Evolutionary conservation across 2,329 filamentous ascomycete species (phyloP).

Genomic region (Nothophaeocryptopus gaeumannii): DNA sequence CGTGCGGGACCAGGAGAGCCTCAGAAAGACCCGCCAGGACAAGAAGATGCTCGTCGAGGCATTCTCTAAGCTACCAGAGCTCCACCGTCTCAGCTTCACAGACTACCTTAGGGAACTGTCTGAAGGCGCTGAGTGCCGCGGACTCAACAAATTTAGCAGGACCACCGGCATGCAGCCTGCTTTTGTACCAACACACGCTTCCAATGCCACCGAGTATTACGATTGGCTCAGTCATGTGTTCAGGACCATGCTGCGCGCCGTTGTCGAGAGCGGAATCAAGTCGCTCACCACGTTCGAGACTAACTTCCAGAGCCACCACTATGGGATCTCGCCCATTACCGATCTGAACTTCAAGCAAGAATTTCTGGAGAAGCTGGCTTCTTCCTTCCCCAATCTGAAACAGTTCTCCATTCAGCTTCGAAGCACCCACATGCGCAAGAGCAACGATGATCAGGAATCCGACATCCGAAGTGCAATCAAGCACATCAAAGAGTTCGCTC

Average conservation of each 20-base stretch:
- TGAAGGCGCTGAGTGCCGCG: conserved; percentile 17
- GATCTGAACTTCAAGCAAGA: conserved; percentile 19
- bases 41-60: conserved; percentile 24
- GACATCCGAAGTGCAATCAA: conserved; percentile 4
- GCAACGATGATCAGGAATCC: background rate
- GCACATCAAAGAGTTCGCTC: conserved; percentile 10
- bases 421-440: conserved; percentile 5
- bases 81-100: conserved; percentile 15
- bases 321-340: conserved; percentile 12
- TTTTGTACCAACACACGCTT: conserved; percentile 3
- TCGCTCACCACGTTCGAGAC: conserved; percentile 18
- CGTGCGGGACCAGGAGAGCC: conserved; percentile 25
- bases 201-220: conserved; percentile 10
- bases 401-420: conserved; percentile 17
- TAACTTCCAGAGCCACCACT: conserved; percentile 4
- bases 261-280: conserved; percentile 20
- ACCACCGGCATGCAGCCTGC: conserved; percentile 16
- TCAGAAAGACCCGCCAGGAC: conserved; percentile 21
- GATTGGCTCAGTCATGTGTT: conserved; percentile 22
- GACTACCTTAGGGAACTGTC: conserved; percentile 12
- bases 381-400: conserved; percentile 17
- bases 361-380: conserved; percentile 7
- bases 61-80: conserved; percentile 21
- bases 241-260: conserved; percentile 16
- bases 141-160: conserved; percentile 22